Percentiles rank a stretch among this genome's conserved stretches.
Evolutionary conservation across 2,329 filamentous ascomycete genomes (phyloP).

Genomic region (Huntiella moniliformis): DNA sequence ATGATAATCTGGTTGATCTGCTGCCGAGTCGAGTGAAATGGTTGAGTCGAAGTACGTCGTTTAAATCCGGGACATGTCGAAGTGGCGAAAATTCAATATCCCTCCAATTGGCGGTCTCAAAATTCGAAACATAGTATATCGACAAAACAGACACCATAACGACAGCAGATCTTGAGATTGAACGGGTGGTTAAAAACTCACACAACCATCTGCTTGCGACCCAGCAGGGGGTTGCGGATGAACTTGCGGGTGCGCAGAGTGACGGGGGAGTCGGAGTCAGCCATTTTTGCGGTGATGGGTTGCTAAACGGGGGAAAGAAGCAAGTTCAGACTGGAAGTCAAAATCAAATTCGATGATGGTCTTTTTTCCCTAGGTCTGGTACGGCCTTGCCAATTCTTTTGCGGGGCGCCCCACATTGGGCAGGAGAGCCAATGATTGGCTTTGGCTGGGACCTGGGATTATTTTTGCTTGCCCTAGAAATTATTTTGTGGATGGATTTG

Average conservation of each 20-base stretch:
- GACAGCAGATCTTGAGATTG: neutral
- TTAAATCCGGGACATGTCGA: too few species aligned
- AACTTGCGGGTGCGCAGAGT: slow-evolving; percentile 98
- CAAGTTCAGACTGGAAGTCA: slow-evolving; percentile 2
- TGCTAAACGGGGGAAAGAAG: slow-evolving; percentile 6
- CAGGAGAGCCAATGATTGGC: neutral
- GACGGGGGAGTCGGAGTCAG: slow-evolving; percentile 60
- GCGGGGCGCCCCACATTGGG: neutral
- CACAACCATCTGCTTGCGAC: slow-evolving; percentile 99
- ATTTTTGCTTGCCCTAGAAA: neutral
- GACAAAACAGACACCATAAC: too few species aligned
- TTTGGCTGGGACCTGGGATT: too few species aligned
- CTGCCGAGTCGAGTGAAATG: too few species aligned
- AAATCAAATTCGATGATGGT: slow-evolving; percentile 3
- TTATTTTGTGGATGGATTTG: neutral
- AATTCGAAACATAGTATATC: too few species aligned
- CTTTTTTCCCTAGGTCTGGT: neutral
- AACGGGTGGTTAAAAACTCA: slow-evolving; percentile 36
- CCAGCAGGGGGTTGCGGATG: slow-evolving; percentile 98
- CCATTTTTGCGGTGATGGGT: slow-evolving; percentile 51
- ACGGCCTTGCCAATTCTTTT: neutral
- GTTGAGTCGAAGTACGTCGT: too few species aligned
- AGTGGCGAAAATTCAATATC: too few species aligned
- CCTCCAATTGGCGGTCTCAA: too few species aligned
- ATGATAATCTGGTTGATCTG: neutral